Percentiles rank a stretch among this genome's conserved stretches.
These are phyloP conservation scores for Metschnikowia reukaufii DNA, from an alignment of 805 yeast species.

Conservation along the genomic window DNA sequence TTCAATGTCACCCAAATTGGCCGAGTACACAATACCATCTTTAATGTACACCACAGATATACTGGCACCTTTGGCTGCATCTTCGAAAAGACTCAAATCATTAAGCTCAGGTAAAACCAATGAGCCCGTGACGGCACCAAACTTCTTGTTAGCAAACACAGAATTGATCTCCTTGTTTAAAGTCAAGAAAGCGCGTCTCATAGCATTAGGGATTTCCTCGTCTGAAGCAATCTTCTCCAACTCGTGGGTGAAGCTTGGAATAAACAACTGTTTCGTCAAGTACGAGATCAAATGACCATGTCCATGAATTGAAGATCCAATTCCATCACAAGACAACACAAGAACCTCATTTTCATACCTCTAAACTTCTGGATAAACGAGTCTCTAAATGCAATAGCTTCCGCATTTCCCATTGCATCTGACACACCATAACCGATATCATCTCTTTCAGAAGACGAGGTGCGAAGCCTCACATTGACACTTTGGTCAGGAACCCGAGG, in stretches of 20 bases:
- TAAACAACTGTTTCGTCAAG: constrained; percentile 70
- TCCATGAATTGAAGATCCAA: constrained; percentile 16
- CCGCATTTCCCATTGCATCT: constrained; percentile 73
- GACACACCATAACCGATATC: constrained; percentile 87
- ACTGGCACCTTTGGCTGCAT: constrained; percentile 78
- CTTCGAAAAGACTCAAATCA: constrained; percentile 59
- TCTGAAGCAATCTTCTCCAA: constrained; percentile 44
- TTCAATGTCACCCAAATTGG: constrained; percentile 89
- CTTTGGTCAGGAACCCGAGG: constrained; percentile 87
- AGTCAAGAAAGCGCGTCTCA: constrained; percentile 76
- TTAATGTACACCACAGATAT: constrained; percentile 78
- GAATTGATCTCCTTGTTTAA: constrained; percentile 82
- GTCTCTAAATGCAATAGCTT: constrained; percentile 72
- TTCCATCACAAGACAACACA: constrained; percentile 44
- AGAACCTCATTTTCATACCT: constrained; percentile 79
- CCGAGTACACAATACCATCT: constrained; percentile 69
- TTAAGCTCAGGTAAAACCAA: constrained; percentile 43
- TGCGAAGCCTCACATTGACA: constrained; percentile 79
- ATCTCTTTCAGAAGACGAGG: constrained; percentile 78
- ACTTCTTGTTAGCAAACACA: constrained; percentile 45
- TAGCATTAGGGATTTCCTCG: constrained; percentile 66
- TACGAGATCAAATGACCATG: constrained; percentile 67
- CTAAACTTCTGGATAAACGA: constrained; percentile 84
- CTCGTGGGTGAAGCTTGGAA: constrained; percentile 66
- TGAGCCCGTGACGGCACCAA: constrained; percentile 38